A percentile compares a stretch with the other conserved stretches of the same genome.
phyloP scores from a whole-genome alignment of 371 early-diverging fungal species.

The Chytridium lagenaria region DNA sequence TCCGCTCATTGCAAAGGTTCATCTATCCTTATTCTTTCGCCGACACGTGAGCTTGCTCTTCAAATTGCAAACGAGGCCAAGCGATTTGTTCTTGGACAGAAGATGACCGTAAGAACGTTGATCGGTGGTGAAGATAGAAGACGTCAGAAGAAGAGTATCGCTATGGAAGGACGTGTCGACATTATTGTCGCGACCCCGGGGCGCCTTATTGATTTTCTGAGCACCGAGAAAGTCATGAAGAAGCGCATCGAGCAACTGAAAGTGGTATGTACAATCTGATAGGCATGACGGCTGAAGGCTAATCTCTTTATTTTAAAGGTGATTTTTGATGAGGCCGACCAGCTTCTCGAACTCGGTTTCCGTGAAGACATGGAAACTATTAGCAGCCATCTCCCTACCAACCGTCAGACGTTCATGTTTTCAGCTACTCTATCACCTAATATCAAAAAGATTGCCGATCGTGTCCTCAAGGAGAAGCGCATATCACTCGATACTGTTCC shows the following conservation, averaged over 20 bases:
- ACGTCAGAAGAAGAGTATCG: slow-evolving; percentile 40
- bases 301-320: slow-evolving; percentile 53
- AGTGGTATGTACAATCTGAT: neutral
- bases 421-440: slow-evolving; percentile 94
- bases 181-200: slow-evolving; percentile 6
- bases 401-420: slow-evolving; percentile 96
- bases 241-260: neutral
- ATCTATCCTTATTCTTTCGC: slow-evolving; percentile 85
- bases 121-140: slow-evolving; percentile 83
- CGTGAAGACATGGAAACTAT: slow-evolving; percentile 88
- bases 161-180: neutral
- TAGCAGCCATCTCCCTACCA: slow-evolving; percentile 69
- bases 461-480: slow-evolving; percentile 51
- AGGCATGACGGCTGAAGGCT: neutral
- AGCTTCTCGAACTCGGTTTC: slow-evolving; percentile 98
- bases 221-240: neutral
- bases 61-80: slow-evolving; percentile 93
- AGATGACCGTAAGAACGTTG: slow-evolving; percentile 73
- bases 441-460: slow-evolving; percentile 78
- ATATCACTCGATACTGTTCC: slow-evolving; percentile 81
- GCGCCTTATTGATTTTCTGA: neutral
- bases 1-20: slow-evolving; percentile 34
- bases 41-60: slow-evolving; percentile 96
- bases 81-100: slow-evolving; percentile 61
- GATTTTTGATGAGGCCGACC: slow-evolving; percentile 99